phyloP scores from a whole-genome alignment of 192 early-diverging fungal genomes.

The Geranomyces variabilis region DNA sequence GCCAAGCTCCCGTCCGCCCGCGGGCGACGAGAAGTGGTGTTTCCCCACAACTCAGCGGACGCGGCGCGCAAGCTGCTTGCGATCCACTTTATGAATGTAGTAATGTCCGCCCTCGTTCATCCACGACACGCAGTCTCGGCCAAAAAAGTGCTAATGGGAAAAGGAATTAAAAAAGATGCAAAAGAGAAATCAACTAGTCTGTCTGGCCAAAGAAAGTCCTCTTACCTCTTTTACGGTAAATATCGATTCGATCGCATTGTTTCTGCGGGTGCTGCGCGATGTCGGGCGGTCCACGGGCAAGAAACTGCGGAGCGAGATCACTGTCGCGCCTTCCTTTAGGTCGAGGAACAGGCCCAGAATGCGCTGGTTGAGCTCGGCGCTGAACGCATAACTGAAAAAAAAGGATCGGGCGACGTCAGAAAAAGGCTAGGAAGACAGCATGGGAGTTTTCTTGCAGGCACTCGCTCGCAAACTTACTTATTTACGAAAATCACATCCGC shows the following conservation, averaged over 20 bases:
- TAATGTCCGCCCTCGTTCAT: constrained; percentile 72
- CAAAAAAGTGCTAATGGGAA: constrained; percentile 33
- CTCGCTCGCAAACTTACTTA: constrained; percentile 56
- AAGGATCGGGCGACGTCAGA: background rate
- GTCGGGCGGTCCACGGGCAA: constrained; percentile 75
- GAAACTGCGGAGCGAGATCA: constrained; percentile 87
- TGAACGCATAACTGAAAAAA: constrained; percentile 75
- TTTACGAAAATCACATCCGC: constrained; percentile 96
- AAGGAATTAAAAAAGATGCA: background rate
- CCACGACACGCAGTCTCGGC: constrained; percentile 51
- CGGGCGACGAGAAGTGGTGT: too few species aligned
- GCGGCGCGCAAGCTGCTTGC: constrained; percentile 41
- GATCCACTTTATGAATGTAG: constrained; percentile 79
- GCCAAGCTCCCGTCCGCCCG: too few species aligned
- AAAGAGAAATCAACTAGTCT: background rate
- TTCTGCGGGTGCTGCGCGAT: constrained; percentile 58
- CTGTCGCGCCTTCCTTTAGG: constrained; percentile 80
- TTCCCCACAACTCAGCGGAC: background rate
- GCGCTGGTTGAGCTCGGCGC: constrained; percentile 78
- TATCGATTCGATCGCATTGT: constrained; percentile 57
- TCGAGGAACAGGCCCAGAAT: constrained; percentile 88
- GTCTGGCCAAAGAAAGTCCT: background rate
- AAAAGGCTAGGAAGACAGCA: too few species aligned
- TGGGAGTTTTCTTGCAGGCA: too few species aligned
- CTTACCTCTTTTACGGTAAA: constrained; percentile 53